A percentile compares a stretch with the other conserved stretches of the same genome.
These are phyloP conservation scores for Penicillium sp. DNA, from an alignment of 2,329 filamentous ascomycete genomes.

Conservation along the genomic window DNA sequence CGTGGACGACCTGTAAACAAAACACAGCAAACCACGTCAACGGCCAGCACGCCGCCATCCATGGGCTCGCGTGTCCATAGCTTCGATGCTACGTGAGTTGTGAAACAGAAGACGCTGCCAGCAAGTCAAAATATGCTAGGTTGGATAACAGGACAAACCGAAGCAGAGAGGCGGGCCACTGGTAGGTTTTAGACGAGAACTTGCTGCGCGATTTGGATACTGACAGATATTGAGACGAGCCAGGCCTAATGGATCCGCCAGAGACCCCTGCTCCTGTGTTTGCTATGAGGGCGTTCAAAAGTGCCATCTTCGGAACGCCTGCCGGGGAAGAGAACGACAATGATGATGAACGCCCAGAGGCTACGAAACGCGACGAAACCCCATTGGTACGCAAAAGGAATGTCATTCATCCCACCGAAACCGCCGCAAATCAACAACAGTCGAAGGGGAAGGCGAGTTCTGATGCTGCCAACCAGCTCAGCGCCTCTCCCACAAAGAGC, in stretches of 20 bases:
- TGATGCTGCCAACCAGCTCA: conserved; percentile 26
- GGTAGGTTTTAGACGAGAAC: conserved; percentile 20
- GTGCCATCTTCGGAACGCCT: conserved; percentile 62
- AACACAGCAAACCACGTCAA: conserved; percentile 27
- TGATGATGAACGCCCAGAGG: conserved; percentile 13
- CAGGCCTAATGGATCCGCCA: conserved; percentile 55
- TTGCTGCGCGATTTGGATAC: conserved; percentile 3
- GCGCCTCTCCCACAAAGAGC: conserved; percentile 55
- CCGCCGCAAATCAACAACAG: conserved; percentile 20
- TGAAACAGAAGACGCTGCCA: conserved; percentile 14
- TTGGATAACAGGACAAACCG: conserved; percentile 31
- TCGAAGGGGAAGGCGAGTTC: conserved; percentile 20
- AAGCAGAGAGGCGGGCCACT: conserved; percentile 24
- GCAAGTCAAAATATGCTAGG: conserved; percentile 27
- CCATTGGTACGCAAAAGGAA: background rate
- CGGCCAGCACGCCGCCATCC: conserved; percentile 13
- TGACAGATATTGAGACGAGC: conserved; percentile 34
- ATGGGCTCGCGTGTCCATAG: background rate
- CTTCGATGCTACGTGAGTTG: conserved; percentile 10
- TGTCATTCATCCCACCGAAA: conserved; percentile 5
- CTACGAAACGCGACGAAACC: background rate
- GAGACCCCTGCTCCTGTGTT: conserved; percentile 65
- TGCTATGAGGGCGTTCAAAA: conserved; percentile 63
- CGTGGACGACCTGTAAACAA: conserved; percentile 30
- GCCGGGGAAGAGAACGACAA: conserved; percentile 44